A percentile compares a stretch with the other conserved stretches of the same genome.
Evolutionary conservation across 1,284 basidiomycete genomes (phyloP).

Genomic region (Trametes pubescens): DNA sequence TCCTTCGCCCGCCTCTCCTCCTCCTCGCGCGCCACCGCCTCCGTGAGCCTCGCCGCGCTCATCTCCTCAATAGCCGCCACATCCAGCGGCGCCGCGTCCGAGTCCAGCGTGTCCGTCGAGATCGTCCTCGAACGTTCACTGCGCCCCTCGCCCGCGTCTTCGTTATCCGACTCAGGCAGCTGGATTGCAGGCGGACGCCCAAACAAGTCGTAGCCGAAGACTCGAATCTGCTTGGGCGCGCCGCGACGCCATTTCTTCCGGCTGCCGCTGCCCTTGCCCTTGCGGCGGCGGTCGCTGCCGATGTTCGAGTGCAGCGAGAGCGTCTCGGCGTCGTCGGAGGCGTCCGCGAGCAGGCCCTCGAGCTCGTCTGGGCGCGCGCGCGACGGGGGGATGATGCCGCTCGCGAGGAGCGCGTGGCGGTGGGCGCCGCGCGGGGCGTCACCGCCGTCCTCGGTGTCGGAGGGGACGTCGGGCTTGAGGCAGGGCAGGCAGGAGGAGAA

Average conservation of each 20-base stretch:
- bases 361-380: conserved; percentile 63
- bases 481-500: conserved; percentile 68
- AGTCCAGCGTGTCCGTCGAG: conserved; percentile 64
- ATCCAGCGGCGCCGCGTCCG: conserved; percentile 71
- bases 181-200: conserved; percentile 63
- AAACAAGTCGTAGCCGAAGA: conserved; percentile 73
- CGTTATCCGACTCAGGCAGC: conserved; percentile 62
- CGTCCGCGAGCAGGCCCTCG: conserved; percentile 60
- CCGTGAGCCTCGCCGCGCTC: conserved; percentile 48
- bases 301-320: conserved; percentile 73
- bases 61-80: conserved; percentile 59
- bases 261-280: conserved; percentile 20
- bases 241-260: conserved; percentile 36
- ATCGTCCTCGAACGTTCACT: conserved; percentile 34
- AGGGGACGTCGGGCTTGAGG: conserved; percentile 44
- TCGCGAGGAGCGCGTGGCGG: conserved; percentile 29
- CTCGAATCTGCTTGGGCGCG: conserved; percentile 51
- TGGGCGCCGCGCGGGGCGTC: conserved; percentile 25
- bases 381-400: conserved; percentile 46
- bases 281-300: conserved; percentile 48
- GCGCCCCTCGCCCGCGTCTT: conserved; percentile 32
- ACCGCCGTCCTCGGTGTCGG: conserved; percentile 38
- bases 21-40: conserved; percentile 48
- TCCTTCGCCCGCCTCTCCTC: conserved; percentile 53
- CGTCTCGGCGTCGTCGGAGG: conserved; percentile 64